Percentiles rank a stretch among this genome's conserved stretches.
Evolutionary conservation across 2,329 filamentous ascomycete species (phyloP).

Genomic region (Trichoderma harzianum): DNA sequence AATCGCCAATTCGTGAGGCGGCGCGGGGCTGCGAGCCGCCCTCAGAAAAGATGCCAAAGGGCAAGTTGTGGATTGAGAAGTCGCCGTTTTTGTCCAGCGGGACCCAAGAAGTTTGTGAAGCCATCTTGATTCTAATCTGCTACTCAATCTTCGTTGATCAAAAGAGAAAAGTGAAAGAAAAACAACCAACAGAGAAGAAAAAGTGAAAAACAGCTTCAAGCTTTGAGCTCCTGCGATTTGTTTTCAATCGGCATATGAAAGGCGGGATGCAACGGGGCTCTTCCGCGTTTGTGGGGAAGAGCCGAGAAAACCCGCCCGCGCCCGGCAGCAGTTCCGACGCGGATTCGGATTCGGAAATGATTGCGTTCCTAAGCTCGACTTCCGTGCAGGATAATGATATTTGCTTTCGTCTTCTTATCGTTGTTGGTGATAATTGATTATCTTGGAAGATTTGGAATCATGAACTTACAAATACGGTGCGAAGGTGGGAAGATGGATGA

Average conservation of each 20-base stretch:
- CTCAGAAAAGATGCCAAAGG: constrained; percentile 74
- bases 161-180: not conserved
- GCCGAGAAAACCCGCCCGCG: constrained; percentile 10
- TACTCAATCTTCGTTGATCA: too few relatives aligned
- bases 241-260: constrained; percentile 1
- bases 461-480: not conserved
- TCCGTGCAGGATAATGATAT: not conserved
- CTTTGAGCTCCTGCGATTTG: not conserved
- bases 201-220: not conserved
- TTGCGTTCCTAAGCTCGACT: not conserved
- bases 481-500: not conserved
- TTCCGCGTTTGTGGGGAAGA: constrained; percentile 17
- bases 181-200: not conserved
- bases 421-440: not conserved
- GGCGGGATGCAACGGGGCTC: constrained; percentile 4
- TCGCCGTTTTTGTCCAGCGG: constrained; percentile 19
- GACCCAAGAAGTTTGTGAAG: constrained; percentile 15
- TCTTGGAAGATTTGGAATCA: not conserved
- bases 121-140: not conserved
- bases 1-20: constrained; percentile 69
- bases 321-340: constrained; percentile 1
- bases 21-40: constrained; percentile 55
- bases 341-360: constrained; percentile 14
- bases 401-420: not conserved
- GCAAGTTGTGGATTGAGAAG: constrained; percentile 78